phyloP scores from a whole-genome alignment of 768 basidiomycete species.

The Pulveroboletus frians region DNA sequence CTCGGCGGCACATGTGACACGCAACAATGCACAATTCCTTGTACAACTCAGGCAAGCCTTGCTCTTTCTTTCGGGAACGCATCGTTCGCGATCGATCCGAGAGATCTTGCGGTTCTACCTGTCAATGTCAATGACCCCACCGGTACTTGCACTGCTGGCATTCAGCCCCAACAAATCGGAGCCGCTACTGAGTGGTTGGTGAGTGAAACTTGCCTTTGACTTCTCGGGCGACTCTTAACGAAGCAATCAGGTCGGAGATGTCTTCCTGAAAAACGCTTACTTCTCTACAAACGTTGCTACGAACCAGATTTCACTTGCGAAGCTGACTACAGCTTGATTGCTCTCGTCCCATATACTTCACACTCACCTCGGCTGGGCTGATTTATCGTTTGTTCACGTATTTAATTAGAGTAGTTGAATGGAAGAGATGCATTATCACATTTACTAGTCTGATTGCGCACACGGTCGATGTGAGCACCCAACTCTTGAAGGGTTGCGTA shows the following conservation, averaged over 20 bases:
- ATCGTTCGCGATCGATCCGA: conserved; percentile 57
- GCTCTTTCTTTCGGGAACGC: conserved; percentile 56
- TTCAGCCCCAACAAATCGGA: conserved; percentile 57
- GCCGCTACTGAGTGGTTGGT: conserved; percentile 65
- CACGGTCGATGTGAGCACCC: background rate
- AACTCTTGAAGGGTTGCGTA: background rate
- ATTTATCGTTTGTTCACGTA: background rate
- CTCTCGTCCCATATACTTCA: background rate
- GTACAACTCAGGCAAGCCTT: conserved; percentile 49
- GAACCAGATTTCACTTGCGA: conserved; percentile 58
- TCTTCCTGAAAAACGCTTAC: conserved; percentile 75
- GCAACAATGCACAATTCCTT: conserved; percentile 59
- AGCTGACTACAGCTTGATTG: conserved; percentile 35
- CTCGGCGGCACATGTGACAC: conserved; percentile 49
- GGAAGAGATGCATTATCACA: background rate
- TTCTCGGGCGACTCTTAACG: background rate
- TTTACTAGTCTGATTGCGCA: background rate
- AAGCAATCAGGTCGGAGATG: conserved; percentile 49
- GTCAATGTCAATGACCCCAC: conserved; percentile 43
- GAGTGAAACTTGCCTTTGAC: conserved; percentile 23
- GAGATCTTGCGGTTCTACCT: conserved; percentile 59
- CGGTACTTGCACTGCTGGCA: conserved; percentile 68
- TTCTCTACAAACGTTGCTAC: conserved; percentile 57
- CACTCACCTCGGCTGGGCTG: conserved; percentile 8
- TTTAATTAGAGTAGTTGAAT: background rate